Base-by-base conservation (phyloP, 2,329 filamentous ascomycete species). In the Ophiostoma piceae region DNA sequence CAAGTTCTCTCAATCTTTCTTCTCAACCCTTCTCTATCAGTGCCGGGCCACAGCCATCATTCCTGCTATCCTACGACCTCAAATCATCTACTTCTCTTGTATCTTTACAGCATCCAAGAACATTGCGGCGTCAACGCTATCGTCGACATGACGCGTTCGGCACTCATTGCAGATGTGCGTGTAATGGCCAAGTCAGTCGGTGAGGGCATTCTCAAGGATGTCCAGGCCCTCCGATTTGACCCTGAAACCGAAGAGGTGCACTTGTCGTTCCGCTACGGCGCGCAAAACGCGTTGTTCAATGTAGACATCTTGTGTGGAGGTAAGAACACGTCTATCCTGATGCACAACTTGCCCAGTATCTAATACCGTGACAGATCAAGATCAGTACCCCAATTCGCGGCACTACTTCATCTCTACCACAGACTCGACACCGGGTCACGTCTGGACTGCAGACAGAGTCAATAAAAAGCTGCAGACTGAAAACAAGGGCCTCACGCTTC, bases 381-480 rank as follows among this genome's bases (percentile, higher is more conserved):
- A 66, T 12, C 8, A 16, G 37, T 66, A 66, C 22, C 65, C 65
- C 5, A 22, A 32, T 12, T 43, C 65, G 39, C 65, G 39, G n/a
- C 37, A 43, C 39, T 66, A 66, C n/a, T 66, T 66, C 39, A 26
- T 66, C n/a, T 11, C 19, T 9, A 39, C 62, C 35, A 22, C 37
- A 12, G 65, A 66, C 22, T 3, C 1, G 11, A 16, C 22, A 43
- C 37, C 22, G 12, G 19, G 12, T 22, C 37, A 41, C 14, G 29
- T 8, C 35, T 43, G 51, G 65, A n/a, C 39, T 26, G 65, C 26
- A 2, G 3, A 12, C 35, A 12, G 39, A 16, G 62, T 65, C 14
- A 19, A 65, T 16, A n/a, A 39, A 26, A 35, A 22, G 9, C n/a
- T 65, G 16, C 65, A 66, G 11, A 1, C 22, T 6, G 19, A 2